phyloP scores from a whole-genome alignment of 805 yeast genomes.

The Wickerhamiella sergipiensis region DNA sequence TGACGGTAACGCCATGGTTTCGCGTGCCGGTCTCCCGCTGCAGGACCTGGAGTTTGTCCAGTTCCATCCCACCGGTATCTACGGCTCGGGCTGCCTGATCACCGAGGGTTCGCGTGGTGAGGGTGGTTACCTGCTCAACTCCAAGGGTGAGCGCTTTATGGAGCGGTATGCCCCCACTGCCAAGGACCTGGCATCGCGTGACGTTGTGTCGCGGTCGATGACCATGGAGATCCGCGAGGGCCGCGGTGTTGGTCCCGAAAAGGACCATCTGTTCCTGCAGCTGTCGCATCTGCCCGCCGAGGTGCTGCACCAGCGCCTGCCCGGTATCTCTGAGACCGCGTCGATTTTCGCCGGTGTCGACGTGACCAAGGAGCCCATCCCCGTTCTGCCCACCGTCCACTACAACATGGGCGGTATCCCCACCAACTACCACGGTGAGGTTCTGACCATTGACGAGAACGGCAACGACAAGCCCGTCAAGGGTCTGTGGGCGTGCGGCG shows the following conservation, averaged over 20 bases:
- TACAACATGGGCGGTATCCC: conserved; percentile 99
- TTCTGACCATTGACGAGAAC: conserved; percentile 58
- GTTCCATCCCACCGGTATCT: conserved; percentile 99
- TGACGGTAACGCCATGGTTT: conserved; percentile 96
- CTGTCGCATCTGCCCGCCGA: conserved; percentile 85
- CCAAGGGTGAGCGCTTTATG: conserved; percentile 99
- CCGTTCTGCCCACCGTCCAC: conserved; percentile 95
- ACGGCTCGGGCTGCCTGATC: conserved; percentile 96
- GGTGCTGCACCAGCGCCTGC: conserved; percentile 87
- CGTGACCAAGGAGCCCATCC: conserved; percentile 98
- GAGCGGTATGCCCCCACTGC: conserved; percentile 99
- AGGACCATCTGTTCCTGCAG: conserved; percentile 92
- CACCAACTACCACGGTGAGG: conserved; percentile 96
- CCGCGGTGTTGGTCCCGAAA: conserved; percentile 94
- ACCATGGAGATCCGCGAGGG: conserved; percentile 98
- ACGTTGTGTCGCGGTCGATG: conserved; percentile 95
- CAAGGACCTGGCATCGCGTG: conserved; percentile 96
- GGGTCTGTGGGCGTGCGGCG: conserved; percentile 96
- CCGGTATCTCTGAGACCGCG: conserved; percentile 98
- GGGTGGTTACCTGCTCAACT: conserved; percentile 93
- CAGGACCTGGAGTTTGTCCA: conserved; percentile 96
- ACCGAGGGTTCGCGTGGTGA: conserved; percentile 99
- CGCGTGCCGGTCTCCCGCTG: conserved; percentile 95
- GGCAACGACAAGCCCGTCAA: conserved; percentile 88
- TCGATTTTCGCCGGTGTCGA: conserved; percentile 98